A percentile compares a stretch with the other conserved stretches of the same genome.
These are phyloP conservation scores for Xylaria arbuscula DNA, from an alignment of 2,329 filamentous ascomycete genomes.

Conservation along the genomic window DNA sequence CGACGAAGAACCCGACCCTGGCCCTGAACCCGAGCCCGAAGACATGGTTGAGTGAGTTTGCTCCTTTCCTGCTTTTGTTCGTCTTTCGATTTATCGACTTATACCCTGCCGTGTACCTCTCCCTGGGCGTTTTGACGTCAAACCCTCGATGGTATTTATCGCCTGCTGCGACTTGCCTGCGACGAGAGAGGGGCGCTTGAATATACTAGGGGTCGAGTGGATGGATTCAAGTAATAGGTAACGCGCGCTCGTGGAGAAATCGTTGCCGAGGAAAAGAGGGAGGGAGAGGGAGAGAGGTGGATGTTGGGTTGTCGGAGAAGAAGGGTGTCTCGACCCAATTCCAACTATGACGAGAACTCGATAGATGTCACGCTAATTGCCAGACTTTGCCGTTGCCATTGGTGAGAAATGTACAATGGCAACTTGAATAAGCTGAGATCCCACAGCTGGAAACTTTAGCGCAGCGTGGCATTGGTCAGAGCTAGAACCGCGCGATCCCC, in stretches of 20 bases:
- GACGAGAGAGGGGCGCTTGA: background rate
- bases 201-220: background rate
- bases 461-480: constrained; percentile 18
- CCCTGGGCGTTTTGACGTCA: background rate
- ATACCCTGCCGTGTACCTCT: background rate
- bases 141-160: background rate
- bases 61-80: background rate
- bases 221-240: background rate
- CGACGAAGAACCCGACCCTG: constrained; percentile 51
- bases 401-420: constrained; percentile 9
- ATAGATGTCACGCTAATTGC: background rate
- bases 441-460: constrained; percentile 10
- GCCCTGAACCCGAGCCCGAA: constrained; percentile 41
- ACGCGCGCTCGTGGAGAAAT: background rate
- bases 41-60: constrained; percentile 2
- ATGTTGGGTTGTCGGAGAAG: background rate
- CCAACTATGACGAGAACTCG: background rate
- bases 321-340: background rate
- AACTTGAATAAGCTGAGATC: constrained; percentile 9
- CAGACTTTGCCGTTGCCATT: background rate
- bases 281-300: background rate
- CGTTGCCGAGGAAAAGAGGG: background rate
- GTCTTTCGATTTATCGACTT: background rate
- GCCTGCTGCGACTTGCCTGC: background rate
- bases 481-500: constrained; percentile 1